Percentiles rank a stretch among this genome's conserved stretches.
phyloP scores from a whole-genome alignment of 345 rosid species.

The Linum usitatissimum region DNA sequence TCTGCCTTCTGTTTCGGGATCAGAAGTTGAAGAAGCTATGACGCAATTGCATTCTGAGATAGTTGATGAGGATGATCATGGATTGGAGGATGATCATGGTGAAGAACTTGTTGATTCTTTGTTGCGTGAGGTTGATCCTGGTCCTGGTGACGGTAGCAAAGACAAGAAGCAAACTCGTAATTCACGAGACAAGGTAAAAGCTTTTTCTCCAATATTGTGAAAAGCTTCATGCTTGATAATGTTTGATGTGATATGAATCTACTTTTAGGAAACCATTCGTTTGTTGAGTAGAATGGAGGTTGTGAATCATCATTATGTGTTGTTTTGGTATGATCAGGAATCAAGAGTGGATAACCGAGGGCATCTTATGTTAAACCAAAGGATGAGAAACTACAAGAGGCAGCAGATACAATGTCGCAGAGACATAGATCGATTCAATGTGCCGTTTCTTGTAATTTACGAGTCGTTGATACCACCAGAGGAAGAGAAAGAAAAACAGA shows the following conservation, averaged over 20 bases:
- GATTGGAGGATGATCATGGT: conserved; percentile 39
- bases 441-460: conserved; percentile 50
- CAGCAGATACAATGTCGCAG: conserved; percentile 36
- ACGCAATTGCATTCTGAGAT: conserved; percentile 23
- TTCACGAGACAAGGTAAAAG: conserved; percentile 20
- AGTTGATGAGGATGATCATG: conserved; percentile 22
- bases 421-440: conserved; percentile 52
- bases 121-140: conserved; percentile 45
- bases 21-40: conserved; percentile 37
- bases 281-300: neutral
- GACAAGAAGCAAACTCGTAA: conserved; percentile 33
- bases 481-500: conserved; percentile 80
- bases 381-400: conserved; percentile 50
- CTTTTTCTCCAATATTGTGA: neutral
- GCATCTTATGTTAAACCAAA: conserved; percentile 47
- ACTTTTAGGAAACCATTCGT: neutral
- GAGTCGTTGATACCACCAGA: conserved; percentile 67
- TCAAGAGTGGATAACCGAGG: conserved; percentile 75
- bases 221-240: neutral
- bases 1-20: conserved; percentile 39
- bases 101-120: conserved; percentile 44
- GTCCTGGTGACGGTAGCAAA: conserved; percentile 31
- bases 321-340: conserved; percentile 43
- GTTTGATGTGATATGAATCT: conserved; percentile 1
- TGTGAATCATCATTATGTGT: neutral